Conservation (phyloP, 2,329 filamentous ascomycete genomes). For the Pyrenochaeta sp. region DNA sequence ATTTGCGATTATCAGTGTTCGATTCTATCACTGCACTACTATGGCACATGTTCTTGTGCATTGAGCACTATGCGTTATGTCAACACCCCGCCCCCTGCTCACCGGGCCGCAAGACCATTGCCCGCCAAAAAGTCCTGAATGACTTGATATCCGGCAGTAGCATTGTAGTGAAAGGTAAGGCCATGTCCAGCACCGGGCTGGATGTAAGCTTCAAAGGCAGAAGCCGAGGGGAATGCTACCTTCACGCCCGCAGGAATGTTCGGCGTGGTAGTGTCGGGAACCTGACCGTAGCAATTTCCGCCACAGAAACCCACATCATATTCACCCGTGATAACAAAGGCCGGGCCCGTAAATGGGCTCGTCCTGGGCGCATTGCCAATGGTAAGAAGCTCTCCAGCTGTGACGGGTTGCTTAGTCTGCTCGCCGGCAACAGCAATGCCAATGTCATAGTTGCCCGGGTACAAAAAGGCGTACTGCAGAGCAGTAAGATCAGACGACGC, state of each 20-base stretch:
- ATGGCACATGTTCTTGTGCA: no score
- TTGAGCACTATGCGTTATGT: background rate
- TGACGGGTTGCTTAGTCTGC: conserved; percentile 63
- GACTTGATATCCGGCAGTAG: conserved; percentile 51
- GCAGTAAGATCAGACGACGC: conserved; percentile 56
- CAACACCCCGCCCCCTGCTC: background rate
- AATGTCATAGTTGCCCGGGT: conserved; percentile 64
- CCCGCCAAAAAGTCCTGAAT: conserved; percentile 47
- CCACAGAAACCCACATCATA: conserved; percentile 67
- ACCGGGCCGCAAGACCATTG: conserved; percentile 30
- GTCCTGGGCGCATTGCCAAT: conserved; percentile 52
- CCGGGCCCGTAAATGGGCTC: conserved; percentile 61
- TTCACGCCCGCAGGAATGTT: conserved; percentile 57
- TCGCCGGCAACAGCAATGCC: conserved; percentile 59
- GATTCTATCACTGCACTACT: background rate
- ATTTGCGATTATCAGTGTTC: background rate
- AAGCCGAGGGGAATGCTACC: conserved; percentile 56
- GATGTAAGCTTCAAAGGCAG: conserved; percentile 62
- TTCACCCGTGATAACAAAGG: conserved; percentile 66
- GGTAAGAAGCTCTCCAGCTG: conserved; percentile 67
- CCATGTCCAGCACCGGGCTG: conserved; percentile 58
- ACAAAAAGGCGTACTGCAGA: conserved; percentile 61
- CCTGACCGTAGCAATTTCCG: conserved; percentile 60
- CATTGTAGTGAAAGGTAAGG: conserved; percentile 59
- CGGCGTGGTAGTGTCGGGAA: conserved; percentile 51